Base-by-base conservation (phyloP, 208 protist genomes). In the Blastocrithidia nonstop region DNA sequence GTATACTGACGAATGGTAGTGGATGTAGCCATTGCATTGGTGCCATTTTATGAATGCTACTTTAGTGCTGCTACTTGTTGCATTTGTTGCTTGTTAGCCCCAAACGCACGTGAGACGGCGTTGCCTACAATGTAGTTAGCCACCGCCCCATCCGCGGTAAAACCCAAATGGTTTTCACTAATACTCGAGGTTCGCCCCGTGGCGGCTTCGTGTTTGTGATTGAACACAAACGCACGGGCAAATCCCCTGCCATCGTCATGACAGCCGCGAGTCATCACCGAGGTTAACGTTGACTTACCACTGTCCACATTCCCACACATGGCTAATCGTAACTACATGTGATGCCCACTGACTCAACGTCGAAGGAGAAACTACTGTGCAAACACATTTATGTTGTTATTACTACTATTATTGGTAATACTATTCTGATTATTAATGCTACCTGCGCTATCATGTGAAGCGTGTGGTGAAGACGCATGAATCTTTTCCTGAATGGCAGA, bases 111-210 rank as follows among this genome's bases (percentile, higher is more conserved):
- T 17, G 8, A 8, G 13, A 8, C 38, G 38, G 8, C 11, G 38
- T 22, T 42, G 38, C 29, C 26, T 15, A 9, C 22, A 15, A 4
- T 32, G 51, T 94, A 90, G 63, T 97, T 95, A 31, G 95, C 82
- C 32, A 93, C 72, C n/a, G 93, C 66, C 16, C 94, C 94, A 11
- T 72, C 69, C 1, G 67, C 60, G 17, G 95, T 82, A 59, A 97
- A 96, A 28, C 96, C 96, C 25, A 99, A 56, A 44, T 97, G 76
- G 29, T 98, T 94, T 54, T 98, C 88, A 48, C 71, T 85, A 22
- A 98, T 68, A 50, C 77, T 94, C 7, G 88, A 96, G 2, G 96
- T 98, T 33, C 96, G 73, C 4, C 95, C 95, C 4, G 84, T 95
- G 11, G 87, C 74, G 7, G 83, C 53, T 64, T 98, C 96, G 60